phyloP scores from a whole-genome alignment of 2,329 filamentous ascomycete genomes.

The Truncatella angustata region DNA sequence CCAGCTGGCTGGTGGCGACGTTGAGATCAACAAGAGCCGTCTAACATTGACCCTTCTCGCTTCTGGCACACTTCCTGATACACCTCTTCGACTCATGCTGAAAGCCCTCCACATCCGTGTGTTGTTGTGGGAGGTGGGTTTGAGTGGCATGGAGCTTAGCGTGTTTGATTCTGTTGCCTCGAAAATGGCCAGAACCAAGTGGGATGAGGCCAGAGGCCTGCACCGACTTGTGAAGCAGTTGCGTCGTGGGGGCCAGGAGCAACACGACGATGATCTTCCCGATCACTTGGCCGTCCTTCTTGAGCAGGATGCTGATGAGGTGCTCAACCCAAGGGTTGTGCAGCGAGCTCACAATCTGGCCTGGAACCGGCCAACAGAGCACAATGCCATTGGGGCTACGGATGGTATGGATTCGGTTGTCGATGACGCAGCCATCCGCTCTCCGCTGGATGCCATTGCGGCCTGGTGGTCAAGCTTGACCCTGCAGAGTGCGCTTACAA shows the following conservation, averaged over 20 bases:
- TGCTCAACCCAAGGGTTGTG: constrained; percentile 73
- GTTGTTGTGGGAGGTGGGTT: constrained; percentile 75
- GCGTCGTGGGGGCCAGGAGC: constrained; percentile 37
- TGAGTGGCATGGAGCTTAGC: constrained; percentile 62
- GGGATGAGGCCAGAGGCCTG: constrained; percentile 75
- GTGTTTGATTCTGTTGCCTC: constrained; percentile 69
- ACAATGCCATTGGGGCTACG: constrained; percentile 61
- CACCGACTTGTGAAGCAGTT: constrained; percentile 47
- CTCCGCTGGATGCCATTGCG: constrained; percentile 84
- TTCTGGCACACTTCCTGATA: constrained; percentile 81
- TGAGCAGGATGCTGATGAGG: constrained; percentile 76
- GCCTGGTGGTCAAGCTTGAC: constrained; percentile 84
- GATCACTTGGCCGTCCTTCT: constrained; percentile 74
- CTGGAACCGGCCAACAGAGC: constrained; percentile 76
- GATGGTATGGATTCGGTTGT: constrained; percentile 80
- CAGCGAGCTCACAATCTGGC: constrained; percentile 87
- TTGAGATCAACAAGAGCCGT: constrained; percentile 84
- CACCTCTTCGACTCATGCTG: constrained; percentile 80
- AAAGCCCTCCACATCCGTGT: constrained; percentile 91
- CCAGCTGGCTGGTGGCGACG: constrained; percentile 85
- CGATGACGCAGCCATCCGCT: constrained; percentile 80
- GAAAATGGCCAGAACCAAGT: constrained; percentile 71
- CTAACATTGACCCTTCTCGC: constrained; percentile 84
- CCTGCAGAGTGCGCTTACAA: constrained; percentile 67
- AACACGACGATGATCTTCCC: constrained; percentile 66